A percentile compares a stretch with the other conserved stretches of the same genome.
Conservation (phyloP, 306 rosid genomes). For the Begonia fuchsioides region DNA sequence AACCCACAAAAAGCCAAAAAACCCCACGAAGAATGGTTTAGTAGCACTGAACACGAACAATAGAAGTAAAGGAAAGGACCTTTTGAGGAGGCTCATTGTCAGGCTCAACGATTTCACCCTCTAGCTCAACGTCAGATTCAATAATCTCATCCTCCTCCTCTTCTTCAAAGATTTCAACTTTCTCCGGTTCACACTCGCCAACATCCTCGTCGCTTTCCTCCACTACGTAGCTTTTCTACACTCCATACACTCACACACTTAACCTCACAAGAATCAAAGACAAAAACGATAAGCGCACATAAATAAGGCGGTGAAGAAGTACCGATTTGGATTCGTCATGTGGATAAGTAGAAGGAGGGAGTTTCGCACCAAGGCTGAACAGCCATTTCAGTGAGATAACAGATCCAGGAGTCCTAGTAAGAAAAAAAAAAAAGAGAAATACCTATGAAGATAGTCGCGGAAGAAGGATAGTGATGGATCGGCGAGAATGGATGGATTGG, state of each 20-base stretch:
- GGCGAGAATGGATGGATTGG: slow-evolving; percentile 53
- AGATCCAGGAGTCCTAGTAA: not conserved
- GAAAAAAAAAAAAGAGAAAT: not conserved
- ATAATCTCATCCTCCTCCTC: slow-evolving; percentile 65
- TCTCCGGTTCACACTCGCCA: slow-evolving; percentile 20
- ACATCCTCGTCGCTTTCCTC: slow-evolving; percentile 70
- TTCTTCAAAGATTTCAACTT: slow-evolving; percentile 30
- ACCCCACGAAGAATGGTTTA: not conserved
- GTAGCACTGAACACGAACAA: not conserved
- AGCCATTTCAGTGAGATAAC: slow-evolving; percentile 1
- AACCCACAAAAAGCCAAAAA: not conserved
- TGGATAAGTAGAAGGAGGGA: slow-evolving; percentile 32
- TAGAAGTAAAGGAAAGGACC: slow-evolving; percentile 17
- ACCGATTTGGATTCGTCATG: slow-evolving; percentile 40
- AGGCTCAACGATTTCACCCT: slow-evolving; percentile 68
- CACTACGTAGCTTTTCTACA: slow-evolving; percentile 23
- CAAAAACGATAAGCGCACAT: not conserved
- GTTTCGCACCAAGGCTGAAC: slow-evolving; percentile 51
- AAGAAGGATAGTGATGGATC: slow-evolving; percentile 83
- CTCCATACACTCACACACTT: not conserved
- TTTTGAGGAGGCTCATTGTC: slow-evolving; percentile 80
- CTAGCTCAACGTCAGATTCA: slow-evolving; percentile 78
- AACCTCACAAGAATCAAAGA: slow-evolving; percentile 1
- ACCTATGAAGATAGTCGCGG: slow-evolving; percentile 87
- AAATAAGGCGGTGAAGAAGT: slow-evolving; percentile 1